Base-by-base conservation (phyloP, 1,284 basidiomycete genomes). In the Sphaerobolus stellatus region DNA sequence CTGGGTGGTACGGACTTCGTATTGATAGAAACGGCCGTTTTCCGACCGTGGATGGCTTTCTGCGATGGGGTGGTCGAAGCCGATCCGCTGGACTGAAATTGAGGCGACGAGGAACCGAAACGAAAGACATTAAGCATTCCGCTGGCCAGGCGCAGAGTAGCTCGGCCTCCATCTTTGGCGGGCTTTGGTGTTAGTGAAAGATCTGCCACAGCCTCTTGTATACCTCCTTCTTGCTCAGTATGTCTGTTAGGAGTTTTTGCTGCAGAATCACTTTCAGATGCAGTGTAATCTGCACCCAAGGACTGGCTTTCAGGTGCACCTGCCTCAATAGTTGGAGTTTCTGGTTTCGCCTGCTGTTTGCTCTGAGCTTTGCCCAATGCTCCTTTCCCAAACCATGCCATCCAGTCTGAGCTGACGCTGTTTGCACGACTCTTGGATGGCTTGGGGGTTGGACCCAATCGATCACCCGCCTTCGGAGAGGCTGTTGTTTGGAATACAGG, bases 381-480 rank as follows among this genome's bases (percentile, higher is more conserved):
- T 14, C 44, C 28, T 31, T 54, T 54, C 2, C 53, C 53, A 13
- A 54, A 54, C 53, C 53, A 54, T 1, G 46, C 53, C 53, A 54
- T 54, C 53, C 53, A 54, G 20, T 54, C 53, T 36, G 45, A 27
- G 31, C 38, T 30, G 45, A 48, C 20, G 31, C 53, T 54, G 18
- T 29, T 25, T 2, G 53, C 38, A 28, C 53, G 31, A 41, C 34
- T 40, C 29, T 48, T 48, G 13, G 18, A 34, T 29, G n/a, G n/a
- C n/a, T n/a, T n/a, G n/a, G n/a, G n/a, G 16, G 14, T 18, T 20
- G 4, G 16, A 43, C 41, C 22, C 14, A 20, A 43, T 14, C 14
- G 41, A 24, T 43, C 13, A 22, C 28, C 16, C 28, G 41, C 4
- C n/a, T n/a, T n/a, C n/a, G n/a, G n/a, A n/a, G n/a, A n/a, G n/a